Base-by-base conservation (phyloP, 2,329 filamentous ascomycete species). In the Parastagonospora nodorum region DNA sequence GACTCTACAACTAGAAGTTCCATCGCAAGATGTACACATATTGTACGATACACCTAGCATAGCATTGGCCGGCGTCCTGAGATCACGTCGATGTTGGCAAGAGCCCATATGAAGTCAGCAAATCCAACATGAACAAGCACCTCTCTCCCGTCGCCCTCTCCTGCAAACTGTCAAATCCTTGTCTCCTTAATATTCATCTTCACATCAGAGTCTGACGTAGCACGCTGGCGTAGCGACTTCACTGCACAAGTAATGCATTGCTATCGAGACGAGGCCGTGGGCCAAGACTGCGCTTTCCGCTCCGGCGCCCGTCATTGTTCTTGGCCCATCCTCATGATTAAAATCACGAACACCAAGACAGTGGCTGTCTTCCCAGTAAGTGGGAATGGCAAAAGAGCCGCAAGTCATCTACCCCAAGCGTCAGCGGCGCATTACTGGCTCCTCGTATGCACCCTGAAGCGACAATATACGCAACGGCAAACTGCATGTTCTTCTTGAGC, bases 61-160 rank as follows among this genome's bases (percentile, higher is more conserved):
- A 63, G 64, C 64, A 68, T 67, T 55, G 54, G 32, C 40, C 33
- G 65, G 65, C 57, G 63, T 66, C 66, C 37, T 39, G 16, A 19
- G 37, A 16, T 39, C 37, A 28, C 37, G n/a, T 28, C 9, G 10
- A 39, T 19, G 27, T 4, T 27, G 19, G 37, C 8, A 39, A 39
- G 16, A 27, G 15, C 37, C 37, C 7, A 39, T 28, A 12, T n/a
- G 27, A 27, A 12, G 16, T 24, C 36, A 37, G 19, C n/a, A 39
- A 24, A 24, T 24, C 19, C 19, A 24, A 24, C 19, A 24, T 24
- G 19, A 24, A 24, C 19, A 24, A 24, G 5, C 19, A 24, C 19
- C 19, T 24, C 19, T 24, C 19, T 24, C 19, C 19, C 3, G 19
- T 24, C 5, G 19, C 8, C 8, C n/a, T 32, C 8, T 32, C 30